Evolutionary conservation across 1,139 yeast species (phyloP).

Genomic region (Debaryomyces nepalensis): DNA sequence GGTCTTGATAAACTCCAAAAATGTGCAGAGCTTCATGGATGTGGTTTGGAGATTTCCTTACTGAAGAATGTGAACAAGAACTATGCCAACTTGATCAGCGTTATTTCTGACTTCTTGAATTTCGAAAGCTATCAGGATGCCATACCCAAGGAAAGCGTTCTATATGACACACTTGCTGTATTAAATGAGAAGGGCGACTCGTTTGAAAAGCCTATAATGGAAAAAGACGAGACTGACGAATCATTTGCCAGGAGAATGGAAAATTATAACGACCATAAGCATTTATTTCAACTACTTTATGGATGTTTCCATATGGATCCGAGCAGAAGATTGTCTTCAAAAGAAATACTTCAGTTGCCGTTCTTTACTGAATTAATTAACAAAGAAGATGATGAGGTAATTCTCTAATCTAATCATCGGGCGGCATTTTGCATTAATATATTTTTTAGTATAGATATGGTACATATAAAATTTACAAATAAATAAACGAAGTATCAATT

Average conservation of each 20-base stretch:
- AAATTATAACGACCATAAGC: conserved; percentile 43
- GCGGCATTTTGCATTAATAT: conserved; percentile 10
- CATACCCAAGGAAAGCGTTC: conserved; percentile 45
- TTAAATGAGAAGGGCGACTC: conserved; percentile 32
- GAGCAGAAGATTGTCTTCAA: conserved; percentile 57
- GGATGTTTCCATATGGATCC: conserved; percentile 63
- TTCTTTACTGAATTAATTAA: conserved; percentile 52
- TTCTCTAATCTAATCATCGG: conserved; percentile 29
- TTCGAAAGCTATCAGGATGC: conserved; percentile 41
- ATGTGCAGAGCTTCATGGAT: conserved; percentile 86
- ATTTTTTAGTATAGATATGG: conserved; percentile 12
- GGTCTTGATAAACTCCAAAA: conserved; percentile 75
- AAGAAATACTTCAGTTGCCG: conserved; percentile 56
- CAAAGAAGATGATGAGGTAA: conserved; percentile 44
- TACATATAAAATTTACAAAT: conserved; percentile 9
- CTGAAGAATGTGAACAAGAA: conserved; percentile 23
- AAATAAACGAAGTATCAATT: conserved; percentile 4
- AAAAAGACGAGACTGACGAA: conserved; percentile 18
- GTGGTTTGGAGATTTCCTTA: conserved; percentile 74
- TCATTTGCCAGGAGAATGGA: conserved; percentile 26
- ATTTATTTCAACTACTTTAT: conserved; percentile 57
- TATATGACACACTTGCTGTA: conserved; percentile 41
- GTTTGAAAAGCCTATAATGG: conserved; percentile 29
- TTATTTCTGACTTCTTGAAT: conserved; percentile 35
- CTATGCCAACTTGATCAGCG: conserved; percentile 39